Evolutionary conservation across 371 early-diverging fungal species (phyloP).

Genomic region (Coemansia sp.): DNA sequence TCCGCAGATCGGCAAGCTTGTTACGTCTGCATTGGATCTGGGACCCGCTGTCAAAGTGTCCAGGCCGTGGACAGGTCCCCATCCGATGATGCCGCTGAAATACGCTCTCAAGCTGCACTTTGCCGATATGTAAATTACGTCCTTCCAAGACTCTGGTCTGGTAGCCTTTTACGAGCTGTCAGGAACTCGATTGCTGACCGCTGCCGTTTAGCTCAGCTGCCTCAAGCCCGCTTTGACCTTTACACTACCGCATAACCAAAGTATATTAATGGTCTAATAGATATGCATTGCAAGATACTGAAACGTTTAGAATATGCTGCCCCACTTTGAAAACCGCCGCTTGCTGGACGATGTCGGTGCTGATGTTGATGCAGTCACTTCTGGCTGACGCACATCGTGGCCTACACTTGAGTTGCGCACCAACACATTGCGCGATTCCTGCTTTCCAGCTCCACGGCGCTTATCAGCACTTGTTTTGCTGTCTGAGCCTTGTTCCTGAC

Average conservation of each 20-base stretch:
- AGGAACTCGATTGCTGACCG: too few relatives aligned
- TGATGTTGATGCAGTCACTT: background rate
- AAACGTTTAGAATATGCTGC: conserved; percentile 1
- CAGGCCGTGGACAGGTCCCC: conserved; percentile 34
- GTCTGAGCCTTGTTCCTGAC: background rate
- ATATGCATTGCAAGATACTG: background rate
- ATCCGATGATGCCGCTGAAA: conserved; percentile 39
- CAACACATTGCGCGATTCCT: conserved; percentile 1
- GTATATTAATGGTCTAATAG: too few relatives aligned
- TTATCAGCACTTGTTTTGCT: background rate
- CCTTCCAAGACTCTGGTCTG: too few relatives aligned
- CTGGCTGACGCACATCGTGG: background rate
- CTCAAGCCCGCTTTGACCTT: too few relatives aligned
- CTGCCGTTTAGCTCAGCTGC: too few relatives aligned
- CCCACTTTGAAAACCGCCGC: conserved; percentile 11
- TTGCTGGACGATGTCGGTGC: background rate
- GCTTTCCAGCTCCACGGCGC: background rate
- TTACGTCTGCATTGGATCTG: conserved; percentile 70
- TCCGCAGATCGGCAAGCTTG: conserved; percentile 65
- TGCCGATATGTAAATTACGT: conserved; percentile 5
- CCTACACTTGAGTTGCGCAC: conserved; percentile 15
- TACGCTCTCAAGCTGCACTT: conserved; percentile 50
- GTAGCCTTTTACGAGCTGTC: too few relatives aligned
- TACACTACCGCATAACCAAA: too few relatives aligned
- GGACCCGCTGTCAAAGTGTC: too few relatives aligned